Evolutionary conservation across 1,139 yeast genomes (phyloP).

Genomic region (Hansenula sp.): DNA sequence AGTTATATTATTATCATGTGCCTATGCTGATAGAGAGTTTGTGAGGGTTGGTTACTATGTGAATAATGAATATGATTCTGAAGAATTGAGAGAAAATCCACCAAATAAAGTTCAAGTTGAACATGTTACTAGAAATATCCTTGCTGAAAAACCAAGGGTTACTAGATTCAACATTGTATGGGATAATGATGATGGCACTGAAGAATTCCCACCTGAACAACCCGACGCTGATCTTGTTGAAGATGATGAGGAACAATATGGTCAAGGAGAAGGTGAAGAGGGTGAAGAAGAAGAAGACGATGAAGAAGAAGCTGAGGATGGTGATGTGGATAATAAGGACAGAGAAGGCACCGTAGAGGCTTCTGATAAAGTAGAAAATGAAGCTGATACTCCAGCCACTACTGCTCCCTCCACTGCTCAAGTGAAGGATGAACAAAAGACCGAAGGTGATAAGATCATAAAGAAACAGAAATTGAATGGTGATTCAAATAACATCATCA

Average conservation of each 20-base stretch:
- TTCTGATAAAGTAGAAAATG: slow-evolving; percentile 28
- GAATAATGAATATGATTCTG: slow-evolving; percentile 91
- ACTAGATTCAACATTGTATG: slow-evolving; percentile 95
- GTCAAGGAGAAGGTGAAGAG: slow-evolving; percentile 47
- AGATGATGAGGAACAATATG: slow-evolving; percentile 52
- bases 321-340: slow-evolving; percentile 34
- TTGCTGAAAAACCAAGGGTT: slow-evolving; percentile 97
- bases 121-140: slow-evolving; percentile 86
- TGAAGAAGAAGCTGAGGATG: slow-evolving; percentile 34
- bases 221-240: slow-evolving; percentile 51
- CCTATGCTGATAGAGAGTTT: slow-evolving; percentile 90
- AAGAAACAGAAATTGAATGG: slow-evolving; percentile 17
- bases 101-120: slow-evolving; percentile 93
- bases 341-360: slow-evolving; percentile 34
- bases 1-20: slow-evolving; percentile 85
- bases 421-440: slow-evolving; percentile 3
- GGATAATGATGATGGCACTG: slow-evolving; percentile 64
- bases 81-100: slow-evolving; percentile 89
- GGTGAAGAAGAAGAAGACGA: slow-evolving; percentile 40
- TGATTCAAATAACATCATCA: not conserved
- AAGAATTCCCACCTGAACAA: slow-evolving; percentile 76
- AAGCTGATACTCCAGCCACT: slow-evolving; percentile 23
- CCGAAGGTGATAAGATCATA: slow-evolving; percentile 24
- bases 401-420: slow-evolving; percentile 19
- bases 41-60: slow-evolving; percentile 97